Conservation (phyloP, 495 filamentous ascomycete species). For the Aspergillus sparsus region DNA sequence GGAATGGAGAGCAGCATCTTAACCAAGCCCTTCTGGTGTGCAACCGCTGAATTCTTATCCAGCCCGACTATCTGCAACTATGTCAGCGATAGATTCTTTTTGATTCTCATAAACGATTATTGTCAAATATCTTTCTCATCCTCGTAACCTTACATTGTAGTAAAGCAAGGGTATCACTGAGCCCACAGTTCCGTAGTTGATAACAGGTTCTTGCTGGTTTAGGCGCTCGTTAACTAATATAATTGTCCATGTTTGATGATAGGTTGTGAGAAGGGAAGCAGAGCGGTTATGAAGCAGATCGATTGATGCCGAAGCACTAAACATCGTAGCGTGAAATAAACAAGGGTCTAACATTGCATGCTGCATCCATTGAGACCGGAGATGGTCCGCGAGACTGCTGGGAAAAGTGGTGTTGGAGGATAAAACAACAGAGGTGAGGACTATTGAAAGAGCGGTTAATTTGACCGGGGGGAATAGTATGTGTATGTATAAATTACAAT, state of each 20-base stretch:
- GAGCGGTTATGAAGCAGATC: not conserved
- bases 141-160: not conserved
- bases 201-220: not conserved
- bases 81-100: not conserved
- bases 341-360: conserved; percentile 1
- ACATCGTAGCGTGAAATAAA: conserved; percentile 3
- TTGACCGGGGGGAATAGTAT: too few relatives aligned
- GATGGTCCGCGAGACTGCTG: conserved; percentile 4
- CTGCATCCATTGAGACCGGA: not conserved
- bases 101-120: not conserved
- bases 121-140: not conserved
- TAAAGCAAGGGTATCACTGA: conserved; percentile 1
- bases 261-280: not conserved
- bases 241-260: conserved; percentile 6
- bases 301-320: conserved; percentile 7
- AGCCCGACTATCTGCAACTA: not conserved
- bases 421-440: not conserved
- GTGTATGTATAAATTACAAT: too few relatives aligned
- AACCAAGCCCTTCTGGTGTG: conserved; percentile 7
- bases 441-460: not conserved
- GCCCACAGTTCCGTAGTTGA: not conserved
- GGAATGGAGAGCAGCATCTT: conserved; percentile 1
- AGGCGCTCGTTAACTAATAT: conserved; percentile 2
- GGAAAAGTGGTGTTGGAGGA: not conserved
- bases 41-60: not conserved